phyloP scores from a whole-genome alignment of 176 grass and related monocot species.

The Saccharum spontaneum region DNA sequence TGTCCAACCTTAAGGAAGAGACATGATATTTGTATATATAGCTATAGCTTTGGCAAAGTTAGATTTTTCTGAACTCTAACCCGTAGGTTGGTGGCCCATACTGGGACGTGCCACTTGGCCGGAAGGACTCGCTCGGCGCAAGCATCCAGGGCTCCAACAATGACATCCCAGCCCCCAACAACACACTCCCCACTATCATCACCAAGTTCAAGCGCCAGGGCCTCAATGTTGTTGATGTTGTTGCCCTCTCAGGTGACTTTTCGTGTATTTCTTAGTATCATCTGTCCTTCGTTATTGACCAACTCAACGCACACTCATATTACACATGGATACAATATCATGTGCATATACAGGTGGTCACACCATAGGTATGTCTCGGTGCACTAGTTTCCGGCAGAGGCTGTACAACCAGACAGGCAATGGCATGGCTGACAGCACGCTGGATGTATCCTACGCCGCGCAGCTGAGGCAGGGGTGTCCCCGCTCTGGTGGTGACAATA shows the following conservation, averaged over 20 bases:
- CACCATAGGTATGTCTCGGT: slow-evolving; percentile 79
- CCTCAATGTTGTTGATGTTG: slow-evolving; percentile 68
- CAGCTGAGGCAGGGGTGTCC: slow-evolving; percentile 68
- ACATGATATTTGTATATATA: background rate
- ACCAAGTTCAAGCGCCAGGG: slow-evolving; percentile 85
- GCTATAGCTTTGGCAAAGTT: background rate
- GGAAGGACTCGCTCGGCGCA: slow-evolving; percentile 74
- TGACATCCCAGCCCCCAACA: slow-evolving; percentile 90
- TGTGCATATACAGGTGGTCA: slow-evolving; percentile 52
- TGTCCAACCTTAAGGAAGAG: background rate
- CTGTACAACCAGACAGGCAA: slow-evolving; percentile 86
- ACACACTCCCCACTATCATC: slow-evolving; percentile 87
- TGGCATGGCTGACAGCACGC: slow-evolving; percentile 60
- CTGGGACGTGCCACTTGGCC: slow-evolving; percentile 90
- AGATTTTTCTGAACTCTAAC: slow-evolving; percentile 29
- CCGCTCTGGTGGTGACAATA: slow-evolving; percentile 66
- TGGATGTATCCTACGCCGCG: slow-evolving; percentile 49
- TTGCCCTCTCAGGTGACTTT: slow-evolving; percentile 66
- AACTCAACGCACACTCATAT: background rate
- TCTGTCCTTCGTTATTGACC: background rate
- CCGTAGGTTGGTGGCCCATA: slow-evolving; percentile 70
- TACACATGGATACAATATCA: background rate
- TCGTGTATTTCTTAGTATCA: background rate
- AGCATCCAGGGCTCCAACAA: slow-evolving; percentile 90
- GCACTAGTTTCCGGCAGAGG: slow-evolving; percentile 88